Conservation (phyloP, 2,329 filamentous ascomycete genomes). For the Apiospora aurea region DNA sequence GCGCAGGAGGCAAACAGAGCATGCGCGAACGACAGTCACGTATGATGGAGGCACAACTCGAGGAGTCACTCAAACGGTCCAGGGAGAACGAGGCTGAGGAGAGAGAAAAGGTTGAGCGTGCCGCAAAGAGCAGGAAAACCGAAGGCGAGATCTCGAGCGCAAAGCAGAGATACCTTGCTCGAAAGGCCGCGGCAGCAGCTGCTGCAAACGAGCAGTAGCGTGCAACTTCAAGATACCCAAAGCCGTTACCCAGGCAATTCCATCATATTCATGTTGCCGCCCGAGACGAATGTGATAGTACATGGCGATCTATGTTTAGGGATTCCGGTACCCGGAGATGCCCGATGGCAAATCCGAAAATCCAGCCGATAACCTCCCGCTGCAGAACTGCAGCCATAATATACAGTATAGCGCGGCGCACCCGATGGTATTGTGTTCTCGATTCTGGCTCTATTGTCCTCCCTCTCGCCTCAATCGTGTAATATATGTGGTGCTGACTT, state of each 20-base stretch:
- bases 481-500: conserved; percentile 74
- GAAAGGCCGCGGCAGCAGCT: conserved; percentile 78
- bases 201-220: conserved; percentile 58
- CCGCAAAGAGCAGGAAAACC: conserved; percentile 80
- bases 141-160: conserved; percentile 77
- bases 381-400: conserved; percentile 13
- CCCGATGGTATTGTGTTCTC: conserved; percentile 12
- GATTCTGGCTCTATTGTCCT: conserved; percentile 6
- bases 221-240: conserved; percentile 19
- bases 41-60: conserved; percentile 82
- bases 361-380: neutral
- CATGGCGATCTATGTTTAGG: conserved; percentile 13
- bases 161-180: conserved; percentile 79
- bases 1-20: conserved; percentile 64
- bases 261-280: conserved; percentile 1
- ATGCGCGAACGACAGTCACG: conserved; percentile 78
- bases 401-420: conserved; percentile 18
- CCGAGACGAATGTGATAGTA: conserved; percentile 20
- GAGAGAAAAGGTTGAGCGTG: conserved; percentile 65
- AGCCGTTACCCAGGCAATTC: conserved; percentile 15
- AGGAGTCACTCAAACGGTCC: conserved; percentile 74
- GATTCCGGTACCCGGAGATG: neutral
- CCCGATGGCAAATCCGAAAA: neutral
- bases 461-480: conserved; percentile 64
- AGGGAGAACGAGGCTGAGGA: conserved; percentile 74